Evolutionary conservation across 805 yeast genomes (phyloP).

Genomic region (Wickerhamomyces sydowiorum): DNA sequence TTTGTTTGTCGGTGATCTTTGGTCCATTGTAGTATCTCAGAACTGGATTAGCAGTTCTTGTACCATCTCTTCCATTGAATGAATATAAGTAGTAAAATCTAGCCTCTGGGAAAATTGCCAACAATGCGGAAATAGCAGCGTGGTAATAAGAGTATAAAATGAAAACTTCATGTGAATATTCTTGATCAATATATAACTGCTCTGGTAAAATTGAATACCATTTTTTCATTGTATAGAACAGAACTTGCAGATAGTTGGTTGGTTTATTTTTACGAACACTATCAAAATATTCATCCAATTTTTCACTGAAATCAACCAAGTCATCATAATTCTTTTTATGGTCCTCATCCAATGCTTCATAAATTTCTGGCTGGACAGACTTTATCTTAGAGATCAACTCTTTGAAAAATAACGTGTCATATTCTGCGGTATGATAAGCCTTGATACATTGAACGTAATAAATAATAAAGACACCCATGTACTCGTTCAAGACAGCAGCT

Average conservation of each 20-base stretch:
- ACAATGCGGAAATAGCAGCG: constrained; percentile 26
- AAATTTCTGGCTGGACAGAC: constrained; percentile 12
- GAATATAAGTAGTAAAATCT: constrained; percentile 29
- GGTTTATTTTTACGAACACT: constrained; percentile 2
- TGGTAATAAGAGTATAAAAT: constrained; percentile 27
- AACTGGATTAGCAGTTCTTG: constrained; percentile 18
- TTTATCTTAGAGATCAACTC: constrained; percentile 23
- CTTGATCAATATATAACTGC: constrained; percentile 4
- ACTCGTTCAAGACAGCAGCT: constrained; percentile 15
- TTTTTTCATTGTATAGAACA: constrained; percentile 20
- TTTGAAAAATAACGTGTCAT: constrained; percentile 21
- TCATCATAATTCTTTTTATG: constrained; percentile 12
- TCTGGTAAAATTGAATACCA: constrained; percentile 17
- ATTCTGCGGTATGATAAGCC: constrained; percentile 26
- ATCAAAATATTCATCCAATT: constrained; percentile 13
- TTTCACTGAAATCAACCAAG: constrained; percentile 9
- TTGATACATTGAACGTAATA: constrained; percentile 27
- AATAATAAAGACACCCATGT: constrained; percentile 16
- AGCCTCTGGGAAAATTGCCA: constrained; percentile 30
- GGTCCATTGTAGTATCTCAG: constrained; percentile 2
- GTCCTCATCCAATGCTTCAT: constrained; percentile 7
- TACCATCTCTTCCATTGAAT: constrained; percentile 30
- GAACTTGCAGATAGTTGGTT: constrained; percentile 19
- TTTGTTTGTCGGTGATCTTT: constrained; percentile 8
- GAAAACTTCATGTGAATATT: constrained; percentile 11